Base-by-base conservation (phyloP, 805 yeast species). In the Wickerhamiella cacticola region DNA sequence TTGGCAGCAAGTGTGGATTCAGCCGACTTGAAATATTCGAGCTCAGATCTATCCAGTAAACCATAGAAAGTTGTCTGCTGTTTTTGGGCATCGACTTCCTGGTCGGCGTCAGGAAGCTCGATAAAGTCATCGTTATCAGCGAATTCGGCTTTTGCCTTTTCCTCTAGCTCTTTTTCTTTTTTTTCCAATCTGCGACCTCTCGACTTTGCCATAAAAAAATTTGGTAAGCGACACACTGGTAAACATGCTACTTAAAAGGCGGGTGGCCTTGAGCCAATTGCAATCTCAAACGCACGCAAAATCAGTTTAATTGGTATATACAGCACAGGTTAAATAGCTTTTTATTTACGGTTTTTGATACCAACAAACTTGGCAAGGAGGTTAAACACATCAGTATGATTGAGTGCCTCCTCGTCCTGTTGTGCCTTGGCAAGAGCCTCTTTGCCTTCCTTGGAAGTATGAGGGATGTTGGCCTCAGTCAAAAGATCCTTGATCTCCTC, bases 11-110 rank as follows among this genome's bases (percentile, higher is more conserved):
- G 68, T 0, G 92, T 82, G 3, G 87, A 75, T 63, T 89, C 97
- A 0, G 96, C 95, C 58, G 81, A 86, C 58, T 85, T 86, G 70
- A 89, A 92, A 64, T 92, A 89, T 53, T 87, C 96, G 36, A 85
- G 66, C 63, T 89, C 97, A 24, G 76, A 73, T 3, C 87, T 64
- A 61, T 86, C 95, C 9, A 89, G 80, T 31, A 89, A 70, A 19
- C 98, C 98, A 63, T 80, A 92, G 60, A 88, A 89, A 16, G 82
- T 71, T 36, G 58, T 52, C 7, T 59, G 57, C 7, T 55, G 54
- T 3, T 48, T 51, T 23, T 31, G 22, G 12, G n/a, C 22, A 10
- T n/a, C 33, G 23, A 39, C 21, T 21, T 23, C 45, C 52, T 15
- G 40, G 26, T n/a, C 39, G 19, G 23, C 53, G 21, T 39, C 52